Conservation (phyloP, 305 asterid species). For the Fraxinus dipetala region DNA sequence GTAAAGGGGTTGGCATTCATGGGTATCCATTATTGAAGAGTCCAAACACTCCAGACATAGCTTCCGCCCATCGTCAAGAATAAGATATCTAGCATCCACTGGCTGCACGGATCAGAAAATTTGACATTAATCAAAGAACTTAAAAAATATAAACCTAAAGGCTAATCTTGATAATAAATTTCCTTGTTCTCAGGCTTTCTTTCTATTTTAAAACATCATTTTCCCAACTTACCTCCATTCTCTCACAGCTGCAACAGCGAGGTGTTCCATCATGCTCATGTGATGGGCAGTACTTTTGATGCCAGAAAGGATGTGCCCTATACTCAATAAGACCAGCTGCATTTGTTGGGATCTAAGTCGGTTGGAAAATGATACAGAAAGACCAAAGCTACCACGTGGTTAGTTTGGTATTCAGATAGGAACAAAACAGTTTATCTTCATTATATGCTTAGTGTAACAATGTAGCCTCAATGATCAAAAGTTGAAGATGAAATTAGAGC, state of each 20-base stretch:
- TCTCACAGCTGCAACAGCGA: conserved; percentile 95
- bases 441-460: neutral
- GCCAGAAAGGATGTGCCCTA: conserved; percentile 97
- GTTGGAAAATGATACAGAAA: conserved; percentile 1
- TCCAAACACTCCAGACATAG: conserved; percentile 91
- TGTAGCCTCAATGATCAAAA: neutral
- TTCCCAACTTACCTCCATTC: conserved; percentile 73
- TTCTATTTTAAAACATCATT: neutral
- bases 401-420: conserved; percentile 7
- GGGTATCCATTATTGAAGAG: conserved; percentile 96
- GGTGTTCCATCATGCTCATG: conserved; percentile 91
- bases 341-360: conserved; percentile 71
- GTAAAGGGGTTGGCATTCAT: conserved; percentile 97
- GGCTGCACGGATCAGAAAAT: conserved; percentile 50
- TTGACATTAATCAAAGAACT: conserved; percentile 17
- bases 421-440: neutral
- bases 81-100: conserved; percentile 75
- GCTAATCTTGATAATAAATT: neutral
- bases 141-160: neutral
- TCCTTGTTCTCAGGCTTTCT: neutral
- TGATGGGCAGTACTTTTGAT: conserved; percentile 86
- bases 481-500: neutral
- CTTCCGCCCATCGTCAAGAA: conserved; percentile 92
- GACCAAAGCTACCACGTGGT: neutral
- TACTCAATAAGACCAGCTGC: conserved; percentile 81